Base-by-base conservation (phyloP, 257 asterid species). In the Solanum raphanifolium region DNA sequence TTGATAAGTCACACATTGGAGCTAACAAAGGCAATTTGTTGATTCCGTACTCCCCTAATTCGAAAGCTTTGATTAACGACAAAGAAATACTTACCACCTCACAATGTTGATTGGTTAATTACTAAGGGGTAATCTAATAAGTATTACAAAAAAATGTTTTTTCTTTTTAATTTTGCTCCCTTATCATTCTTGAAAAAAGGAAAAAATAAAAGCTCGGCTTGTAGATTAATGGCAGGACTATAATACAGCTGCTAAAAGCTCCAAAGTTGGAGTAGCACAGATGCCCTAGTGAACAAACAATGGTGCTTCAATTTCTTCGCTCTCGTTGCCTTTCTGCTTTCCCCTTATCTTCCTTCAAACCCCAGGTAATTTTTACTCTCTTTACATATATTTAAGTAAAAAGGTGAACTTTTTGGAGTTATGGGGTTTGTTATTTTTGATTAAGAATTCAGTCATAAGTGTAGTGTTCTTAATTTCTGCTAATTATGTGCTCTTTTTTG, bases 251-350 rank as follows among this genome's bases (percentile, higher is more conserved):
- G 27, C 85, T 43, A 81, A 79, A 74, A 76, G 13, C 84, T 41
- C 84, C n/a, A 39, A n/a, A 39, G 1, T 20, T 55, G 25, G 66
- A 55, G 25, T 39, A 4, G 36, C 84, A 79, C 38, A 79, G 52
- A 79, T 79, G 66, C 25, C 15, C 66, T 27, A 16, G 5, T 25
- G 65, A 79, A 27, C 38, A 43, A 41, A 27, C 38, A 35, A 86
- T 90, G 92, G 95, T 87, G 72, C 69, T 92, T 82, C 89, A 86
- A 31, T 38, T 87, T 74, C 86, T 87, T 41, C 91, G 90, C 72
- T 34, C 84, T 66, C 87, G 27, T 85, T 86, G 91, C 71, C 74
- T 91, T 92, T 87, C 91, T 84, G 87, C 89, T 84, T 39, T 60
- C 46, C 85, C 68, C 31, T 74, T 90, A 13, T 89, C 87, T n/a